Evolutionary conservation across 352 stramenopile species (phyloP).

Genomic region (Globisporangium camurandrum): DNA sequence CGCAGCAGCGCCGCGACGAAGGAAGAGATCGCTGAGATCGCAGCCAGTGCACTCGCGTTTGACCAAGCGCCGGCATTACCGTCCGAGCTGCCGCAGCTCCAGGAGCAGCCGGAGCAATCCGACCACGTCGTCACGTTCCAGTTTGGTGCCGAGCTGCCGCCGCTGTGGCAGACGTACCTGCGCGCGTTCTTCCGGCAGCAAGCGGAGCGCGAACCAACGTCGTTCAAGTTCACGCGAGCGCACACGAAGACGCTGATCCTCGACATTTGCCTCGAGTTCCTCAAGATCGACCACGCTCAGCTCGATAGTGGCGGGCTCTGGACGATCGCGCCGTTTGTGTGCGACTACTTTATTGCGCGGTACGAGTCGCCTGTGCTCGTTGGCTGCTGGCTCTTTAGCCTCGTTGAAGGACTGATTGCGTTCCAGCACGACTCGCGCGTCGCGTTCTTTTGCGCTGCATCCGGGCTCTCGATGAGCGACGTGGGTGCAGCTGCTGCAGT

Average conservation of each 20-base stretch:
- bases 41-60: not conserved
- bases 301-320: conserved; percentile 41
- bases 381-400: conserved; percentile 37
- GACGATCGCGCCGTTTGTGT: conserved; percentile 57
- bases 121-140: conserved; percentile 3
- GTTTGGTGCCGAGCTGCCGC: conserved; percentile 13
- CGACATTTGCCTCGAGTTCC: conserved; percentile 69
- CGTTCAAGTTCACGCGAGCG: conserved; percentile 13
- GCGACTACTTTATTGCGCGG: conserved; percentile 53
- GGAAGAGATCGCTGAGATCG: conserved; percentile 11
- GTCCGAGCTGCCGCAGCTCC: no score
- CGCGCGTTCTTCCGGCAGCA: conserved; percentile 15
- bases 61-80: no score
- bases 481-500: not conserved
- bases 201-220: not conserved
- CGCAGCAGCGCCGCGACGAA: conserved; percentile 11
- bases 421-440: conserved; percentile 46
- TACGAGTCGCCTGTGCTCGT: conserved; percentile 46
- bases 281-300: conserved; percentile 59
- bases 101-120: not conserved
- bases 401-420: conserved; percentile 33
- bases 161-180: conserved; percentile 33
- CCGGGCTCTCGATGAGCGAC: conserved; percentile 16
- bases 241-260: conserved; percentile 47
- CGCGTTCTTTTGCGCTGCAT: conserved; percentile 50